Evolutionary conservation across 495 filamentous ascomycete genomes (phyloP), one percentile per base, ranked within the genome.

Genomic region (Aspergillus taichungensis): DNA sequence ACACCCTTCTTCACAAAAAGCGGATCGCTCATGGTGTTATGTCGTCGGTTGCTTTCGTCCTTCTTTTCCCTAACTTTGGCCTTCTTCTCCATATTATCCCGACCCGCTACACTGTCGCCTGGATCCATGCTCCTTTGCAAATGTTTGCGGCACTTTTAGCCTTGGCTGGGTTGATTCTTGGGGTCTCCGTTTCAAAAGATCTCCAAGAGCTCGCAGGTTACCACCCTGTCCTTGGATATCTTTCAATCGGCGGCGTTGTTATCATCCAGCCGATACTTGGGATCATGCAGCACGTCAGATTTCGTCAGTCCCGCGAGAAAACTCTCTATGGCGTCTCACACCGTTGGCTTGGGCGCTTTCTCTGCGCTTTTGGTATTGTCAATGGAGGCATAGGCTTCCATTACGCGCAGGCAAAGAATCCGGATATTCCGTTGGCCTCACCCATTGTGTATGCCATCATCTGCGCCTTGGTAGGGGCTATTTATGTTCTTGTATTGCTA

Each of bases 291-390:
- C 84, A 87, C 54, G 47, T 59, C n/a, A 60, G 72, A 42, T 85
- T 61, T 54, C 35, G 67, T 31, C 71, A 70, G 48, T 53, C 64
- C 4, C 52, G 65, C 27, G 36, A 47, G 13, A 75, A 75, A 3
- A 75, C 71, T n/a, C 6, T 68, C 8, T 64, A 79, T 55, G 75
- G 72, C 11, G 53, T 76, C 29, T 63, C 90, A 24, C 89, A 95
- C 60, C 79, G 89, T 34, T 95, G 86, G 85, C 79, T 94, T 47
- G 89, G 88, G 11, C 82, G 89, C 13, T 75, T 91, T 13, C 75
- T 88, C 8, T 76, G 81, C 32, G 64, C 60, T 6, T 46, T 83
- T 24, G 84, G 77, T 4, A 67, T 83, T 27, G 61, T 86, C 49
- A 87, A 85, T 56, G 84, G 80, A 31, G 83, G 83, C 0, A 55